Conservation (phyloP, 768 basidiomycete species). For the Lyophyllum decastes region DNA sequence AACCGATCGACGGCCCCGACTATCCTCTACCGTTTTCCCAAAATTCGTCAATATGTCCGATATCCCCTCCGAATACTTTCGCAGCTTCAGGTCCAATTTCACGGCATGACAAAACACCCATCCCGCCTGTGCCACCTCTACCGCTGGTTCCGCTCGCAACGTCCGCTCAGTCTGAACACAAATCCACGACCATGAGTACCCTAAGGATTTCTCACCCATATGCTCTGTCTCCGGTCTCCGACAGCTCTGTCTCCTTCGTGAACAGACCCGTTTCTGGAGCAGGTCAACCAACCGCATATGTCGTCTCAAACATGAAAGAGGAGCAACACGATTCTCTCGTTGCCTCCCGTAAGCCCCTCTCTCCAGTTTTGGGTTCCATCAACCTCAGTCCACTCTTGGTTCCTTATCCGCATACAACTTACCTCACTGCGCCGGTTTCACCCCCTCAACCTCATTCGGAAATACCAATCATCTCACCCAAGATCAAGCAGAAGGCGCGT, state of each 20-base stretch:
- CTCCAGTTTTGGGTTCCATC: constrained; percentile 8
- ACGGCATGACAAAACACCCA: not conserved
- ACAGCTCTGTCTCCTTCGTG: not conserved
- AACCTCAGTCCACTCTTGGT: constrained; percentile 10
- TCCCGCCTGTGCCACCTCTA: constrained; percentile 1
- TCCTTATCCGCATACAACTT: constrained; percentile 1
- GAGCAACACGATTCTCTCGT: constrained; percentile 1
- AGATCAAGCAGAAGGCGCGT: constrained; percentile 12
- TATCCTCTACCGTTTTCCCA: constrained; percentile 20
- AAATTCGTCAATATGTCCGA: not conserved
- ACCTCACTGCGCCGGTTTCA: not conserved
- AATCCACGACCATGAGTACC: not conserved
- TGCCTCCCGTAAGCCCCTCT: not conserved
- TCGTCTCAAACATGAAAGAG: not conserved
- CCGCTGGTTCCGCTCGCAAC: not conserved
- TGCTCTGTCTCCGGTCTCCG: constrained; percentile 18
- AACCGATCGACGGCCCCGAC: constrained; percentile 15
- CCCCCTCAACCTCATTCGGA: not conserved
- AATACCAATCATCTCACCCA: constrained; percentile 1
- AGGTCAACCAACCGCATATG: not conserved
- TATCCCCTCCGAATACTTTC: not conserved
- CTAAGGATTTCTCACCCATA: constrained; percentile 31
- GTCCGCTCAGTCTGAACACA: not conserved
- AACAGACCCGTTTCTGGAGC: constrained; percentile 5
- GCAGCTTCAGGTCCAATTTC: constrained; percentile 2